Percentiles rank a stretch among this genome's conserved stretches.
Conservation (phyloP, 768 basidiomycete species). For the Jaapia argillacea region DNA sequence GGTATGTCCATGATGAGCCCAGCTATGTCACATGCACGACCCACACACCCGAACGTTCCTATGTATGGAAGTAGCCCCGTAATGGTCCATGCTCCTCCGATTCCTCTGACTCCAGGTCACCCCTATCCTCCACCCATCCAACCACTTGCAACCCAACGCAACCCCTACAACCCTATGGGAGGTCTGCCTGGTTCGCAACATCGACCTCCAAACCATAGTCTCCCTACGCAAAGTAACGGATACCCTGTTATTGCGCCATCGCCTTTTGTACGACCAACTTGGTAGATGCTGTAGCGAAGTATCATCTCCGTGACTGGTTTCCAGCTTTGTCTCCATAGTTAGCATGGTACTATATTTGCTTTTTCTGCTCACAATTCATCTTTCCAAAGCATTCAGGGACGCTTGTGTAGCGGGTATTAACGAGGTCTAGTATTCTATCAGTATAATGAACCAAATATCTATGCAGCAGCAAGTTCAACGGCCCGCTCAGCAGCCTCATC, state of each 20-base stretch:
- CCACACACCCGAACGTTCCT: slow-evolving; percentile 25
- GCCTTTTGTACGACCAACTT: slow-evolving; percentile 36
- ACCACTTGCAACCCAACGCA: slow-evolving; percentile 37
- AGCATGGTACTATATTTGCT: neutral
- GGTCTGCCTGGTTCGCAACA: slow-evolving; percentile 16
- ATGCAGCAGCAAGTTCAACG: slow-evolving; percentile 46
- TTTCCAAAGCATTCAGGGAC: neutral
- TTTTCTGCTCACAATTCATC: neutral
- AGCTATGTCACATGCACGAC: slow-evolving; percentile 44
- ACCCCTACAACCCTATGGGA: slow-evolving; percentile 27
- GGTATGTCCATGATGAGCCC: slow-evolving; percentile 61
- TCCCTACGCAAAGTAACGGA: slow-evolving; percentile 19
- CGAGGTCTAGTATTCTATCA: neutral
- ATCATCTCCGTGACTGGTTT: neutral
- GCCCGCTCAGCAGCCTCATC: slow-evolving; percentile 87
- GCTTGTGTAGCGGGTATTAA: neutral
- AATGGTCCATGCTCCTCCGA: slow-evolving; percentile 44
- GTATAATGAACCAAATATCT: neutral
- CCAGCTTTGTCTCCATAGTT: neutral
- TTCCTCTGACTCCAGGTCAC: slow-evolving; percentile 16
- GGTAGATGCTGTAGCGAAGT: slow-evolving; percentile 25
- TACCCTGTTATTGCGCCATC: slow-evolving; percentile 31
- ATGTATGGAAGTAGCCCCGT: slow-evolving; percentile 67
- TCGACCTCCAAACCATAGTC: slow-evolving; percentile 18
- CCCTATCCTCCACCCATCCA: slow-evolving; percentile 29